Evolutionary conservation across 345 rosid genomes (phyloP).

Genomic region (Anacardium occidentale): DNA sequence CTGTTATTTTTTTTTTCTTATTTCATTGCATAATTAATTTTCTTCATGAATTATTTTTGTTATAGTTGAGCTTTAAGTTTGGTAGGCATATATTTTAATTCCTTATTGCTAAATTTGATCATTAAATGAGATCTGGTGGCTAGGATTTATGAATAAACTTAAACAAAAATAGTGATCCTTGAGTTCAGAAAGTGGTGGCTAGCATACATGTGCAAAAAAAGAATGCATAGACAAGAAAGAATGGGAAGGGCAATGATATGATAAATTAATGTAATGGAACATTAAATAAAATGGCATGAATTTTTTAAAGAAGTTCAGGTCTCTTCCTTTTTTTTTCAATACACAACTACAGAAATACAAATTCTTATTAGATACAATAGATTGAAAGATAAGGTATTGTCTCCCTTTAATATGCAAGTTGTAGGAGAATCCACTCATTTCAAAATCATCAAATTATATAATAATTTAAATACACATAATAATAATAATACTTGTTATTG

Average conservation of each 20-base stretch:
- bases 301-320: not conserved
- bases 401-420: conserved; percentile 3
- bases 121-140: too few species aligned
- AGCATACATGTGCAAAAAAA: not conserved
- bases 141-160: not conserved
- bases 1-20: too few species aligned
- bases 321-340: not conserved
- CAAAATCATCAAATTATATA: too few species aligned
- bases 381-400: not conserved
- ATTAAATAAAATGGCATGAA: too few species aligned
- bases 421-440: not conserved
- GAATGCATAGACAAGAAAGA: not conserved
- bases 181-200: not conserved
- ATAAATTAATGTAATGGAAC: not conserved
- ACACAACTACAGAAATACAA: not conserved
- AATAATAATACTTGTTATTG: too few species aligned
- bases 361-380: not conserved
- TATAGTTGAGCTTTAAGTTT: too few species aligned
- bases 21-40: too few species aligned
- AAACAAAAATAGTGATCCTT: not conserved
- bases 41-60: too few species aligned
- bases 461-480: too few species aligned
- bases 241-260: not conserved
- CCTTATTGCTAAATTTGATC: too few species aligned
- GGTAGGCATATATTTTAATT: too few species aligned